Percentiles rank a stretch among this genome's conserved stretches.
phyloP scores from a whole-genome alignment of 768 basidiomycete species.

The Tulasnella sp. region DNA sequence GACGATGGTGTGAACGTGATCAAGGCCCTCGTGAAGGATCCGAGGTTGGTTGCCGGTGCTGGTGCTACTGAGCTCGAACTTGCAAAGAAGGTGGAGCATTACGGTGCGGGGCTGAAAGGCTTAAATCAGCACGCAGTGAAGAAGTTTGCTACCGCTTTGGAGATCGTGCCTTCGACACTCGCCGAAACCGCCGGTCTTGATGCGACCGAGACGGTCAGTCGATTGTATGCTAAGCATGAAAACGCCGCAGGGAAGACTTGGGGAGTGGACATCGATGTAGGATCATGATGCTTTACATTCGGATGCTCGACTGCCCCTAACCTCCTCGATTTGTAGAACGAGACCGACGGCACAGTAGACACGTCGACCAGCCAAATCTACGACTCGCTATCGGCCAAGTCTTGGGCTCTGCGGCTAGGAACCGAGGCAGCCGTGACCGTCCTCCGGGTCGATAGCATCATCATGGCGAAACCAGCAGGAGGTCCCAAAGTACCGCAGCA shows the following conservation, averaged over 20 bases:
- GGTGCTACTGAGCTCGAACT: conserved; percentile 92
- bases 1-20: conserved; percentile 97
- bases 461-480: conserved; percentile 90
- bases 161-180: conserved; percentile 83
- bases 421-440: conserved; percentile 87
- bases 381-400: conserved; percentile 81
- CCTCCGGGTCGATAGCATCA: conserved; percentile 92
- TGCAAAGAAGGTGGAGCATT: conserved; percentile 69
- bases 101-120: conserved; percentile 80
- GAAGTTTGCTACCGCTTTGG: conserved; percentile 77
- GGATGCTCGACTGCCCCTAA: neutral
- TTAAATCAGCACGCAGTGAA: conserved; percentile 89
- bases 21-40: conserved; percentile 83
- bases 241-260: conserved; percentile 51
- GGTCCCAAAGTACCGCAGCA: conserved; percentile 83
- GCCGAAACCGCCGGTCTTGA: conserved; percentile 90
- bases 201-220: conserved; percentile 84
- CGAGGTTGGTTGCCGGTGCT: conserved; percentile 82
- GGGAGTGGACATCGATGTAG: conserved; percentile 85
- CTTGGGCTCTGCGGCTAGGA: conserved; percentile 82
- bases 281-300: conserved; percentile 11
- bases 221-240: conserved; percentile 85
- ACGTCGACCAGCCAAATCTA: conserved; percentile 44
- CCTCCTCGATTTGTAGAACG: conserved; percentile 35
- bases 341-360: conserved; percentile 62